Percentiles rank a stretch among this genome's conserved stretches.
Evolutionary conservation across 148 eudicot genomes (phyloP).

Genomic region (Rhododendron ovatum): DNA sequence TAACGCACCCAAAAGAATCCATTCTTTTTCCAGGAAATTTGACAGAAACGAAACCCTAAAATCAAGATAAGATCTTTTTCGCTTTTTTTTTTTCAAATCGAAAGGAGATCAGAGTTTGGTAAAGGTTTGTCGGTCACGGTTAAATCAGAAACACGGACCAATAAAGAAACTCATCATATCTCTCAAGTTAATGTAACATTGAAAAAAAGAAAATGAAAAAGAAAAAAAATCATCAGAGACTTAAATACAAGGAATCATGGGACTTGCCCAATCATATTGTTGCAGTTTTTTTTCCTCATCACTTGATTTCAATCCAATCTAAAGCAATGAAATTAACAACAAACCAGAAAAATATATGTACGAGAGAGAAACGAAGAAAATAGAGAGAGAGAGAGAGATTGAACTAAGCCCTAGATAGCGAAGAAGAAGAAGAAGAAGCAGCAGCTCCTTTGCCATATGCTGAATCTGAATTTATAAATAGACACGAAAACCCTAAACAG

Average conservation of each 20-base stretch:
- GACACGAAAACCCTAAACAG: neutral
- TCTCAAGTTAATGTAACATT: constrained; percentile 1
- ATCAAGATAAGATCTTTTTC: neutral
- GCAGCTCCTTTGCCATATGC: neutral
- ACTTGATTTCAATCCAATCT: constrained; percentile 26
- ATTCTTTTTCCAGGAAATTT: neutral
- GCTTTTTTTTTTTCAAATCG: too few relatives aligned
- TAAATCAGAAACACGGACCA: constrained; percentile 83
- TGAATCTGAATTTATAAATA: neutral
- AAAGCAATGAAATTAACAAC: neutral
- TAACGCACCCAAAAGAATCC: neutral
- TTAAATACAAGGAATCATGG: constrained; percentile 65
- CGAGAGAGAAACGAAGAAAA: neutral
- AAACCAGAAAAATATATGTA: neutral
- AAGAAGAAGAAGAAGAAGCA: neutral
- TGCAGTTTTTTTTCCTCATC: constrained; percentile 65
- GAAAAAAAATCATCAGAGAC: constrained; percentile 63
- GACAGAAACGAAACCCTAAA: neutral
- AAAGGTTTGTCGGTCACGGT: constrained; percentile 41
- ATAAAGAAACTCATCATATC: constrained; percentile 38
- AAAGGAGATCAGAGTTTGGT: constrained; percentile 57
- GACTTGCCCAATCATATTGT: constrained; percentile 43
- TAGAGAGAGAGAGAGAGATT: neutral
- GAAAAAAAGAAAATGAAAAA: neutral
- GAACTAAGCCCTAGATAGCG: neutral